Evolutionary conservation across 2,329 filamentous ascomycete species (phyloP).

Genomic region (Xylariaceae sp.): DNA sequence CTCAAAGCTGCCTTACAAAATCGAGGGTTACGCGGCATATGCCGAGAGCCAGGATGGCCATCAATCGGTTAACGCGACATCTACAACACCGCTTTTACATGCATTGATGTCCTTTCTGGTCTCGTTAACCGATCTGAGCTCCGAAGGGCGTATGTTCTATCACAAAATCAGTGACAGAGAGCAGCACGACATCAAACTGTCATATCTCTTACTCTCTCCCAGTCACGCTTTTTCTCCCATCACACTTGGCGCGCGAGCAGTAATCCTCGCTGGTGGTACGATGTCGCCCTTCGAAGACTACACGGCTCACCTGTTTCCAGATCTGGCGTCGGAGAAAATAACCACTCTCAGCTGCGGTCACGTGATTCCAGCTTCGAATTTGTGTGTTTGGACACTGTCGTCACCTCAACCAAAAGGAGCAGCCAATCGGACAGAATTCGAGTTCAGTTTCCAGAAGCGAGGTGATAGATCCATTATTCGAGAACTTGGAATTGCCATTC

Average conservation of each 20-base stretch:
- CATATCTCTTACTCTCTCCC: constrained; percentile 86
- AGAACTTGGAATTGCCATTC: constrained; percentile 70
- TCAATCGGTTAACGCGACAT: constrained; percentile 23
- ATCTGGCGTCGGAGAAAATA: constrained; percentile 61
- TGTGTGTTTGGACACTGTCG: constrained; percentile 73
- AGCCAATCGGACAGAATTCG: constrained; percentile 50
- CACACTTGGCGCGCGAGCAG: constrained; percentile 77
- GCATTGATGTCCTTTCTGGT: constrained; percentile 63
- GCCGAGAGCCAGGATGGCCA: constrained; percentile 45
- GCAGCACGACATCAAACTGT: constrained; percentile 58
- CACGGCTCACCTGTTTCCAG: constrained; percentile 78
- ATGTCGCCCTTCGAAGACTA: constrained; percentile 98
- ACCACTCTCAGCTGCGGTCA: constrained; percentile 89
- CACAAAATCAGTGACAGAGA: constrained; percentile 41
- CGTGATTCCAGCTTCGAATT: constrained; percentile 79
- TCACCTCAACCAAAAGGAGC: constrained; percentile 35
- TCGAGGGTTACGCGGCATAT: constrained; percentile 79
- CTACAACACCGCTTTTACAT: constrained; percentile 55
- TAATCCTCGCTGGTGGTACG: constrained; percentile 90
- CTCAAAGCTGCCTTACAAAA: constrained; percentile 90
- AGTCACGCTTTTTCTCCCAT: constrained; percentile 89
- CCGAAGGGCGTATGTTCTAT: constrained; percentile 65
- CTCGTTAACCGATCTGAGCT: constrained; percentile 81
- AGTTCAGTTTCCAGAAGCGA: constrained; percentile 84
- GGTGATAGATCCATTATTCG: constrained; percentile 66